Base-by-base conservation (phyloP, 129 eudicot species). In the Oenanthe sinensis region DNA sequence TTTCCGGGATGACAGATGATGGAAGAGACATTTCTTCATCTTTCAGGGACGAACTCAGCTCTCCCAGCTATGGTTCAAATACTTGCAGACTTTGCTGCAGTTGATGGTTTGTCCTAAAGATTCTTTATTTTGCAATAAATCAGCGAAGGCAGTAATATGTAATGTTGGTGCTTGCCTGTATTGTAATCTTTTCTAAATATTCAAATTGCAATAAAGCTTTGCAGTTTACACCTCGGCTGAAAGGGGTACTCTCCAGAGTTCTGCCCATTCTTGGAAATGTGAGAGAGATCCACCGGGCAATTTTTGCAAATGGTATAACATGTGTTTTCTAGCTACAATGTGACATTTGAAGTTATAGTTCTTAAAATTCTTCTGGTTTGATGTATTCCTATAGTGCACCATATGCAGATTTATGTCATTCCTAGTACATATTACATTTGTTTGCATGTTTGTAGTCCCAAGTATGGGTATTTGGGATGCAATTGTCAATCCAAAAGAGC, bases 11-110 rank as follows among this genome's bases (percentile, higher is more conserved):
- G 28, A 62, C 91, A 96, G 99, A 92, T 96, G 97, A 92, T 96
- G 97, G 99, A 92, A 68, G 99, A 96, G 79, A 81, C 92, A 82
- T 96, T 82, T 83, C 87, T 86, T 81, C 91, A 96, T 81, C 84
- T 96, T 70, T 87, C 97, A 26, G 97, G 94, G 74, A 85, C 93
- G 78, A 92, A 86, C 80, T 84, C 96, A 81, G 92, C 99, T 62
- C 85, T 92, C 74, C 99, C 99, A 17, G 96, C 97, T 62, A 90
- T 96, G 99, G 88, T 96, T 85, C 99, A 96, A 84, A 87, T 88
- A 79, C 99, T 96, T 82, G 95, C 99, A 40, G 97, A 92, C 74
- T 96, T 96, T 84, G 90, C 99, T 76, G 85, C 88, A 74, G 85
- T 87, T 78, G 97, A 96, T 82, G 93, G 99, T 96, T 78, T 78